A percentile compares a stretch with the other conserved stretches of the same genome.
Conservation (phyloP, 2,329 filamentous ascomycete genomes). For the Colletotrichum truncatum region DNA sequence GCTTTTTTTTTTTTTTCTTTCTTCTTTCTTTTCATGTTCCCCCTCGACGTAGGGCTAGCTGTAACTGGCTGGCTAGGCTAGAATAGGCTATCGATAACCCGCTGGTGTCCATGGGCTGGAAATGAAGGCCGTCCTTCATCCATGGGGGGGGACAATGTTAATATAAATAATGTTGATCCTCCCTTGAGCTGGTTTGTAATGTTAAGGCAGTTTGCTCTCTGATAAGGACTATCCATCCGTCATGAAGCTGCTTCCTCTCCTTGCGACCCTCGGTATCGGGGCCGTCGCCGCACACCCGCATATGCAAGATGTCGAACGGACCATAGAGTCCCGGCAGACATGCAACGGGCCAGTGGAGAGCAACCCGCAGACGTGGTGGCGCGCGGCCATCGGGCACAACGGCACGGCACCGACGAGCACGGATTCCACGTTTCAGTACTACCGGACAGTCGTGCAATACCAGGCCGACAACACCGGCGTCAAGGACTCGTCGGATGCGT, state of each 20-base stretch:
- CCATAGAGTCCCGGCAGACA: slow-evolving; percentile 13
- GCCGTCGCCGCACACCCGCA: slow-evolving; percentile 2
- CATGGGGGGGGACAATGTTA: background rate
- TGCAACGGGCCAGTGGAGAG: slow-evolving; percentile 21
- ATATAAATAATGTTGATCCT: background rate
- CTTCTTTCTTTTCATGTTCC: too few relatives aligned
- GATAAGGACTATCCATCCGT: too few relatives aligned
- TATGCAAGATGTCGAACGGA: background rate
- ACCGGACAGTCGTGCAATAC: slow-evolving; percentile 36
- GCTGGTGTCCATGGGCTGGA: too few relatives aligned
- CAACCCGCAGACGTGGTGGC: slow-evolving; percentile 36
- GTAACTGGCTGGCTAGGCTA: background rate
- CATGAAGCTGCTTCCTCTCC: slow-evolving; percentile 13
- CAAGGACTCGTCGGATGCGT: slow-evolving; percentile 37
- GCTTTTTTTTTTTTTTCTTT: too few relatives aligned
- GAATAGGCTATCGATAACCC: too few relatives aligned
- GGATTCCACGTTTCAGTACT: slow-evolving; percentile 37
- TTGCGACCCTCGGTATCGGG: background rate
- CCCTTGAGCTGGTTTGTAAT: background rate
- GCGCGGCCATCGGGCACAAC: slow-evolving; percentile 36
- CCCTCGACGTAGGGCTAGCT: background rate
- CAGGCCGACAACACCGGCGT: slow-evolving; percentile 38
- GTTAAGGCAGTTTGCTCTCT: background rate
- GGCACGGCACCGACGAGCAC: slow-evolving; percentile 36
- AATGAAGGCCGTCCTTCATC: too few relatives aligned